Conservation (phyloP, 177 flowering plant species). For the Vitis hybrid region DNA sequence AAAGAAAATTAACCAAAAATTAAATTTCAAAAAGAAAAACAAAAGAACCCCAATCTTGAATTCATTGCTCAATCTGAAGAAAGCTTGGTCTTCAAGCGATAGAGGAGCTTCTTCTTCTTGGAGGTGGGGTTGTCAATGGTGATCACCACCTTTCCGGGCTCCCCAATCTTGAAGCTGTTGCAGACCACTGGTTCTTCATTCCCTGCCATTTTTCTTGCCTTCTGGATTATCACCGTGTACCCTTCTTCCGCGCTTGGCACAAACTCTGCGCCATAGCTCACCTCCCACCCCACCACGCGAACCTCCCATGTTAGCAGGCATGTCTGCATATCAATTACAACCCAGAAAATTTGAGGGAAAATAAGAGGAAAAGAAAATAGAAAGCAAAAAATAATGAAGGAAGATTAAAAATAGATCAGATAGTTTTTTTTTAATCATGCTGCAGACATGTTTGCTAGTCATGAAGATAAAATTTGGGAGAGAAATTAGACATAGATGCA, state of each 20-base stretch:
- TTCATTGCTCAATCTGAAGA: conserved; percentile 11
- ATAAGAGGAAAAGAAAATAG: no score
- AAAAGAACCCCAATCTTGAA: no score
- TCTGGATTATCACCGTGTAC: conserved; percentile 37
- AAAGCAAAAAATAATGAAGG: no score
- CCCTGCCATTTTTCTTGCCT: conserved; percentile 22
- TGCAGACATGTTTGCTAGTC: no score
- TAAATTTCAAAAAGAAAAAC: no score
- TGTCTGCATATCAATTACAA: conserved; percentile 11
- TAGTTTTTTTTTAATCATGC: accelerated
- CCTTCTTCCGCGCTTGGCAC: conserved; percentile 23
- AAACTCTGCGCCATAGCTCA: conserved; percentile 29
- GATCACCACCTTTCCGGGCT: conserved; percentile 35
- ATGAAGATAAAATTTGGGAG: no score
- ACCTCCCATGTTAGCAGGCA: conserved; percentile 21
- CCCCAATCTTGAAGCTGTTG: conserved; percentile 27
- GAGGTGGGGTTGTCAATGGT: conserved; percentile 33
- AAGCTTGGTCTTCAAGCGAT: conserved; percentile 31
- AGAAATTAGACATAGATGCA: no score
- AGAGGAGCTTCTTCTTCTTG: conserved; percentile 39
- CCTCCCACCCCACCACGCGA: conserved; percentile 24
- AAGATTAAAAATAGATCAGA: no score
- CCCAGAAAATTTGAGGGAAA: no score
- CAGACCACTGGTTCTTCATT: conserved; percentile 22
- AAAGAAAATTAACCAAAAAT: no score